Evolutionary conservation across 768 basidiomycete species (phyloP).

Genomic region (Naematelia aurantialba): DNA sequence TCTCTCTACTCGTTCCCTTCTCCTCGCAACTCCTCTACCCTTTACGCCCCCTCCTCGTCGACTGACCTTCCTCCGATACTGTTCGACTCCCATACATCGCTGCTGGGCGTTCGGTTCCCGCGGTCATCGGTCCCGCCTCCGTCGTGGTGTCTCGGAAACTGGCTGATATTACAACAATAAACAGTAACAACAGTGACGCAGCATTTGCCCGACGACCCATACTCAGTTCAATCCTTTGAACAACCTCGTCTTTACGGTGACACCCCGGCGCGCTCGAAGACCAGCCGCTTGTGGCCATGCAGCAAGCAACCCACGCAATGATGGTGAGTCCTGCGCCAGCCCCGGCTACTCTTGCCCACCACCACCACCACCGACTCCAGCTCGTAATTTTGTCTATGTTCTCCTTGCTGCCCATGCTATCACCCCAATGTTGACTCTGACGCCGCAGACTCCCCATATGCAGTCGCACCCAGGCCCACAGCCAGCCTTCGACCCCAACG

Average conservation of each 20-base stretch:
- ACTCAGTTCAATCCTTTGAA: background rate
- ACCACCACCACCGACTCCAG: too few relatives aligned
- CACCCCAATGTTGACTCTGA: background rate
- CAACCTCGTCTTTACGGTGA: too few relatives aligned
- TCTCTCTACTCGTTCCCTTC: too few relatives aligned
- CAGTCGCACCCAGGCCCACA: background rate
- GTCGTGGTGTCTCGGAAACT: background rate
- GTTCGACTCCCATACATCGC: too few relatives aligned
- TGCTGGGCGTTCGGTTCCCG: too few relatives aligned
- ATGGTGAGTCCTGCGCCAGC: background rate
- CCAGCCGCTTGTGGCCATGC: too few relatives aligned
- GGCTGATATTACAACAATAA: background rate
- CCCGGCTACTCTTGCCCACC: background rate
- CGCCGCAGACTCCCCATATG: background rate
- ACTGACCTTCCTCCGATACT: background rate
- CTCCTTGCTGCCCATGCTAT: background rate
- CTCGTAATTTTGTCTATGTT: too few relatives aligned
- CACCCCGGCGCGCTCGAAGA: too few relatives aligned
- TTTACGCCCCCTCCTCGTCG: too few relatives aligned
- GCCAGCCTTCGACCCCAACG: background rate
- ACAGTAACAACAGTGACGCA: too few relatives aligned
- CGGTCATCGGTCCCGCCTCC: background rate
- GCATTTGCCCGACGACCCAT: background rate
- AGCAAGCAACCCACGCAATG: background rate
- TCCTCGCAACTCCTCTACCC: too few relatives aligned